These are phyloP conservation scores for Leccinum rimulosum DNA, from an alignment of 768 basidiomycete species.

Conservation along the genomic window DNA sequence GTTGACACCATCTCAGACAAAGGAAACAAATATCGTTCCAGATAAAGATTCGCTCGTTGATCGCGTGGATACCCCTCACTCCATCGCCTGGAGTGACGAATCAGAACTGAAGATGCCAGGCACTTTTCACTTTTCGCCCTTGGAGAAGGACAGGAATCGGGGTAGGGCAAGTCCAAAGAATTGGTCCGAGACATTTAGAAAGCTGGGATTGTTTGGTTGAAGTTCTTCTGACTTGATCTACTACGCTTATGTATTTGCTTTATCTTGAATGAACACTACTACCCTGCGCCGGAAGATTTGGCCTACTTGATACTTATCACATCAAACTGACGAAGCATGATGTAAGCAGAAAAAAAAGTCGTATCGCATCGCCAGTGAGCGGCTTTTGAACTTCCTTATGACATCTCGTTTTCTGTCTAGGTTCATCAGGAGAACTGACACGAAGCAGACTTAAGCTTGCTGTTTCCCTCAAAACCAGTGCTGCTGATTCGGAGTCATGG, in stretches of 20 bases:
- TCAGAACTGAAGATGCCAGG: slow-evolving; percentile 49
- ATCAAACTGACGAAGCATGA: too few relatives aligned
- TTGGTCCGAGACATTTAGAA: slow-evolving; percentile 23
- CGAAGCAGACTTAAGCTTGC: neutral
- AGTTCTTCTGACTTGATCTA: neutral
- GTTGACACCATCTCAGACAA: slow-evolving; percentile 4
- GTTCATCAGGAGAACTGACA: neutral
- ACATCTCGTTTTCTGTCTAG: too few relatives aligned
- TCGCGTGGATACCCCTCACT: slow-evolving; percentile 5
- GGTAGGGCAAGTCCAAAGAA: slow-evolving; percentile 3
- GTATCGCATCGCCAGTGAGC: too few relatives aligned
- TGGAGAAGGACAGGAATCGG: slow-evolving; percentile 1
- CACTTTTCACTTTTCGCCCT: slow-evolving; percentile 38
- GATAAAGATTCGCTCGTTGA: neutral
- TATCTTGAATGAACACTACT: neutral
- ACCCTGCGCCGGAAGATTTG: too few relatives aligned
- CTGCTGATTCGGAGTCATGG: neutral
- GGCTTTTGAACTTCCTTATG: too few relatives aligned
- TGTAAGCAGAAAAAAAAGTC: too few relatives aligned
- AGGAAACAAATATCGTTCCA: neutral
- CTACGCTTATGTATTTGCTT: neutral
- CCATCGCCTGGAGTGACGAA: slow-evolving; percentile 25
- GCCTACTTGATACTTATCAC: too few relatives aligned
- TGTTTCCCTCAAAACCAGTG: neutral
- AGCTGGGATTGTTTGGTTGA: slow-evolving; percentile 26